Conservation (phyloP, 805 yeast species). For the Jamesozyma spencerorum region DNA sequence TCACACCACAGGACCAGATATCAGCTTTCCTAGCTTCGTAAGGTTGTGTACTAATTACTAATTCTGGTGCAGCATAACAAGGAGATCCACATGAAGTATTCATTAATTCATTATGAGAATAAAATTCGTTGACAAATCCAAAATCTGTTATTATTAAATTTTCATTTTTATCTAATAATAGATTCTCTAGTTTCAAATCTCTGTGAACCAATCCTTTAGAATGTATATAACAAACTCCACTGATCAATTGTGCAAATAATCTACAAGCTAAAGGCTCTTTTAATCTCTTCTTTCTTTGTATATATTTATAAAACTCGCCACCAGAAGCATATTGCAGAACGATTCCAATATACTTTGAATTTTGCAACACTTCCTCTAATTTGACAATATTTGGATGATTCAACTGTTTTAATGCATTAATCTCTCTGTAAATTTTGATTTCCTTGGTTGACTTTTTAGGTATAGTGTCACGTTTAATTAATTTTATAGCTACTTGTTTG, state of each 20-base stretch:
- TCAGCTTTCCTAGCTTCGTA: constrained; percentile 93
- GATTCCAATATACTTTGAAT: constrained; percentile 91
- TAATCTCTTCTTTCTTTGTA: constrained; percentile 71
- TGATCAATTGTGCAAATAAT: constrained; percentile 83
- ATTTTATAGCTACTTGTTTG: constrained; percentile 86
- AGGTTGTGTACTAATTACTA: constrained; percentile 82
- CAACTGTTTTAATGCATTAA: constrained; percentile 75
- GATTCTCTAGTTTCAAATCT: constrained; percentile 83
- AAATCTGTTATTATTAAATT: constrained; percentile 83
- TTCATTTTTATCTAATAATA: constrained; percentile 75
- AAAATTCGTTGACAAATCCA: constrained; percentile 85
- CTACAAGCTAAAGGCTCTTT: constrained; percentile 83
- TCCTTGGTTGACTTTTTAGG: constrained; percentile 77
- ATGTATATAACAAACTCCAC: constrained; percentile 93
- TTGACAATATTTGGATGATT: constrained; percentile 92
- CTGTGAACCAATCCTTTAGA: constrained; percentile 84
- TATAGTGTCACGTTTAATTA: constrained; percentile 81
- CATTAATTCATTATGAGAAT: constrained; percentile 61
- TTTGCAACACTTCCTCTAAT: constrained; percentile 86
- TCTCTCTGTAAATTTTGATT: constrained; percentile 84
- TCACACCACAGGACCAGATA: constrained; percentile 95
- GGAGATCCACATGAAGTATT: constrained; percentile 95
- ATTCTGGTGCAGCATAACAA: constrained; percentile 96
- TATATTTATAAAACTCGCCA: constrained; percentile 92
- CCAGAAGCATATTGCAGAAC: constrained; percentile 96